A percentile compares a stretch with the other conserved stretches of the same genome.
Evolutionary conservation across 106 monocot genomes (phyloP).

Genomic region (Acorus gramineus): DNA sequence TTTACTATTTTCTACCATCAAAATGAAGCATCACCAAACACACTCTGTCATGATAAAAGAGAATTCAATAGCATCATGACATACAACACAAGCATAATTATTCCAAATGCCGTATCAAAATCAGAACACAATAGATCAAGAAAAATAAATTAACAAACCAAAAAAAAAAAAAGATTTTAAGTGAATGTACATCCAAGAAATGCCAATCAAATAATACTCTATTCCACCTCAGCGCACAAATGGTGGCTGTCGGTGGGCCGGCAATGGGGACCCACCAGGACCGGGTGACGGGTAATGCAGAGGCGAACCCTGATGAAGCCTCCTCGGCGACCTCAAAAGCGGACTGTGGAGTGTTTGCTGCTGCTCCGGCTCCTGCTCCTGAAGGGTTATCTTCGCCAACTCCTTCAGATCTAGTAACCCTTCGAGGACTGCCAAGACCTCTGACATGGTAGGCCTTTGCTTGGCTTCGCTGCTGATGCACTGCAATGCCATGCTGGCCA

Average conservation of each 20-base stretch:
- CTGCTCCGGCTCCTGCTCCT: neutral
- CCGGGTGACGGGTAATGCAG: neutral
- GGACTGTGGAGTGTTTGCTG: neutral
- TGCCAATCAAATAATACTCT: no score
- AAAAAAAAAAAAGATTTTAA: no score
- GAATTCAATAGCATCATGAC: no score
- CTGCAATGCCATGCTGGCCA: conserved; percentile 12
- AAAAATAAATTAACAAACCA: no score
- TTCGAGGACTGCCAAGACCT: conserved; percentile 11
- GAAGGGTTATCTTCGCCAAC: neutral
- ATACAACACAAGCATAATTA: no score
- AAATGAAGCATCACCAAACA: no score
- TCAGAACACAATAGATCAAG: no score
- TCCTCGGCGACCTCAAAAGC: neutral
- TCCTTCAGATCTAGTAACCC: conserved; percentile 3
- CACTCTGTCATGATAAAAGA: no score
- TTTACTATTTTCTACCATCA: no score
- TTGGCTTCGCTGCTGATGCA: conserved; percentile 14
- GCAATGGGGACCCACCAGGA: conserved; percentile 4
- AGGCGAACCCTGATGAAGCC: neutral
- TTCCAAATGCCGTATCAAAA: no score
- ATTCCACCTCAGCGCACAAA: neutral
- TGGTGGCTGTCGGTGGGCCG: neutral
- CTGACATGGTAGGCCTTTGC: conserved; percentile 12
- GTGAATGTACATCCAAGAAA: no score